phyloP scores from a whole-genome alignment of 2,329 filamentous ascomycete species.

The Elsinoe batatas region DNA sequence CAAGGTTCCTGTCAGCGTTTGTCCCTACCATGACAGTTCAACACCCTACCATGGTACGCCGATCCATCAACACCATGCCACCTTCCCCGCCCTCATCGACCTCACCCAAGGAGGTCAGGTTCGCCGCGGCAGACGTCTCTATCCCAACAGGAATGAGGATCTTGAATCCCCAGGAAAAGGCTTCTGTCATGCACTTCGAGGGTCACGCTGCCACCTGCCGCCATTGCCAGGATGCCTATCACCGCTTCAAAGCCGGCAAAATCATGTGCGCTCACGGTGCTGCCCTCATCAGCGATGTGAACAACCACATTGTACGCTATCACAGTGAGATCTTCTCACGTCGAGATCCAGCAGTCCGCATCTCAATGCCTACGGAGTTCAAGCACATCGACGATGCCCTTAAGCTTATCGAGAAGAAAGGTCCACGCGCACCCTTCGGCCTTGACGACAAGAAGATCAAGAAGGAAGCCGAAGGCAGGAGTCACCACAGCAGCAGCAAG shows the following conservation, averaged over 20 bases:
- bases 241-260: conserved; percentile 6
- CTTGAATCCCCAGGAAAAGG: neutral
- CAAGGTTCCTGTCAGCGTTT: neutral
- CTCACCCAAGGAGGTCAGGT: conserved; percentile 1
- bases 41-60: neutral
- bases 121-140: neutral
- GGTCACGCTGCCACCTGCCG: neutral
- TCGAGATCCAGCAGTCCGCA: neutral
- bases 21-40: neutral
- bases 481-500: neutral
- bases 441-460: neutral
- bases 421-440: neutral
- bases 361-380: neutral
- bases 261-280: neutral
- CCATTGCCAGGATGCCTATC: conserved; percentile 2
- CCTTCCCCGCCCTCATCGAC: conserved; percentile 2
- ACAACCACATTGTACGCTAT: neutral
- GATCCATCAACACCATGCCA: neutral
- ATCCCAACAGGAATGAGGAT: neutral
- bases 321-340: neutral
- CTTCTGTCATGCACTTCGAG: conserved; percentile 2
- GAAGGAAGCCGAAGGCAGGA: neutral
- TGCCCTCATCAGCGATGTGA: neutral
- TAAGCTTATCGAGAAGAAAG: conserved; percentile 2
- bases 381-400: conserved; percentile 1